Percentiles rank a stretch among this genome's conserved stretches.
Conservation (phyloP, 148 eudicot genomes). For the Rhododendron williamsianum region DNA sequence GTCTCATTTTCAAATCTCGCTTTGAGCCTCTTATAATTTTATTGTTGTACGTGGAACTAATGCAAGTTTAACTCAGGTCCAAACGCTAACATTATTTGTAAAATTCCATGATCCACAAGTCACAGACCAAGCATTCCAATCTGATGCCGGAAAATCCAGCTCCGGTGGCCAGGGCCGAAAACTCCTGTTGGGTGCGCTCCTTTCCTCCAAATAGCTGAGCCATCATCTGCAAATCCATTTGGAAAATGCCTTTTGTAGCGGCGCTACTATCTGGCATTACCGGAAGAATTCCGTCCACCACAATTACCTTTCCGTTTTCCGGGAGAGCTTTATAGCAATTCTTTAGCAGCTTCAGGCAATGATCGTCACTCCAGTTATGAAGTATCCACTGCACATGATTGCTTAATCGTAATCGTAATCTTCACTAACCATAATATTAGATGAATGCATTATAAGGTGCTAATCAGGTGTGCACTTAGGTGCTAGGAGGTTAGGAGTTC, state of each 20-base stretch:
- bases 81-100: not conserved
- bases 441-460: too few relatives aligned
- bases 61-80: not conserved
- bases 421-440: too few relatives aligned
- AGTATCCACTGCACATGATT: not conserved
- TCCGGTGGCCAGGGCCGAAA: not conserved
- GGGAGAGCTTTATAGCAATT: not conserved
- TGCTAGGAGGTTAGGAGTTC: too few relatives aligned
- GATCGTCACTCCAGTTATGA: not conserved
- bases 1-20: too few relatives aligned
- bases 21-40: too few relatives aligned
- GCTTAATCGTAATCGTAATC: too few relatives aligned
- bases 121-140: not conserved
- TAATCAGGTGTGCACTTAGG: too few relatives aligned
- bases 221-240: not conserved
- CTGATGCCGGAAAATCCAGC: not conserved
- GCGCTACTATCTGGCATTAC: not conserved
- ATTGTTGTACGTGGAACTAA: too few relatives aligned
- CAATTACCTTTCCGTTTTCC: not conserved
- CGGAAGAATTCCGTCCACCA: not conserved
- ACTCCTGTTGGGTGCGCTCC: not conserved
- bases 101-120: slow-evolving; percentile 1
- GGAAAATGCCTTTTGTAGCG: not conserved
- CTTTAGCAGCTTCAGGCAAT: not conserved
- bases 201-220: not conserved